These are phyloP conservation scores for Desmodesmus armatus DNA, from an alignment of 139 green algal species.

Conservation along the genomic window DNA sequence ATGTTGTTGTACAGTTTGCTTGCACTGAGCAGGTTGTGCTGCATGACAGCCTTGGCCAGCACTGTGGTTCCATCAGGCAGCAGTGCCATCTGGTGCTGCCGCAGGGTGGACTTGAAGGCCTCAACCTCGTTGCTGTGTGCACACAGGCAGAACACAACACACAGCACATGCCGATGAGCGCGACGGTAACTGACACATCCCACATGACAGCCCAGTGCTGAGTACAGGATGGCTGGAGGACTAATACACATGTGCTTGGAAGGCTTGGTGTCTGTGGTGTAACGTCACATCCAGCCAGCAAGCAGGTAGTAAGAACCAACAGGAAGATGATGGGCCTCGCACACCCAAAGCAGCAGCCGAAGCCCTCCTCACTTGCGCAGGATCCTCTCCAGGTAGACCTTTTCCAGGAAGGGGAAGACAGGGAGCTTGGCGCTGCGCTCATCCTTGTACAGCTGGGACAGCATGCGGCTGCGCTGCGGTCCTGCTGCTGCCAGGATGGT, in stretches of 20 bases:
- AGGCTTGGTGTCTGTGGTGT: too few species aligned
- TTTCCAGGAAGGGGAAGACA: slow-evolving; percentile 92
- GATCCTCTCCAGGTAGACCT: slow-evolving; percentile 97
- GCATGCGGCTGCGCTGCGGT: slow-evolving; percentile 88
- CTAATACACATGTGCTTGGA: too few species aligned
- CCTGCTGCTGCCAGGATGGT: slow-evolving; percentile 92
- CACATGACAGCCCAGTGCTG: too few species aligned
- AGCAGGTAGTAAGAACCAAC: too few species aligned
- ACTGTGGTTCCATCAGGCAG: slow-evolving; percentile 88
- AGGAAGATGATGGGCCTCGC: too few species aligned
- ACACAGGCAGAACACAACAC: not conserved
- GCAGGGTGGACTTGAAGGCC: slow-evolving; percentile 83
- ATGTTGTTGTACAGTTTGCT: slow-evolving; percentile 97
- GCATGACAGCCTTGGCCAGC: slow-evolving; percentile 88
- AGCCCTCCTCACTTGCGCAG: slow-evolving; percentile 89
- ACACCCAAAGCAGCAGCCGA: too few species aligned
- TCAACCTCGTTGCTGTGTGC: slow-evolving; percentile 79
- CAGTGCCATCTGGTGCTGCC: slow-evolving; percentile 86
- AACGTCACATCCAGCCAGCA: too few species aligned
- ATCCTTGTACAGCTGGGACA: slow-evolving; percentile 95
- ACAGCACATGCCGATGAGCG: not conserved
- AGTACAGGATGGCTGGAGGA: too few species aligned
- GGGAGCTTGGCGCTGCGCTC: slow-evolving; percentile 83
- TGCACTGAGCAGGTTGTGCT: slow-evolving; percentile 94
- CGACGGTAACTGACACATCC: too few species aligned